Evolutionary conservation across 2,329 filamentous ascomycete genomes (phyloP), one percentile per base, ranked within the genome.

Genomic region (Stachybotrys elegans): DNA sequence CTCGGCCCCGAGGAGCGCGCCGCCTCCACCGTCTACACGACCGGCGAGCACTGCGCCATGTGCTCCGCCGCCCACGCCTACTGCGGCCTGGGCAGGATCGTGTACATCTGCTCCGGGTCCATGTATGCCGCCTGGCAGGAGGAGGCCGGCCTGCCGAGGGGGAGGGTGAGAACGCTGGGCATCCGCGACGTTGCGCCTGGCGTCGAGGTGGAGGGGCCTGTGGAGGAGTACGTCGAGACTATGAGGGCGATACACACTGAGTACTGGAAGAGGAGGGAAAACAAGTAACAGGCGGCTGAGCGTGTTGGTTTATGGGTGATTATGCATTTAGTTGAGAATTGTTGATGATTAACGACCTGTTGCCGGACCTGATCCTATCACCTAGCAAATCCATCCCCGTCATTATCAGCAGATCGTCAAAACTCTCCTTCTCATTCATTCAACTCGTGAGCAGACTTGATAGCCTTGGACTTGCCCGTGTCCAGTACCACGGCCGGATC

Each of bases 401-500:
- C n/a, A n/a, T n/a, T n/a, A n/a, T n/a, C n/a, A n/a, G n/a, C n/a
- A n/a, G n/a, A n/a, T n/a, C n/a, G n/a, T n/a, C n/a, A 12, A 34
- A 34, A 12, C 19, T 16, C n/a, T 12, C n/a, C 31, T 8, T 25
- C 21, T 45, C 50, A 48, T n/a, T n/a, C n/a, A 21, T 69, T 65
- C 36, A 71, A 42, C 51, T 71, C 68, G 27, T 71, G 68, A 5
- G 48, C 58, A 17, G 58, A 47, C 56, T 71, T 71, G 40, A 71
- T 59, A 1, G 65, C 68, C 49, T 69, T 69, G 2, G 63, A 68
- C 48, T 67, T 69, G 3, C 67, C 66, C 0, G 67, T 59, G 31
- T 70, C 68, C 3, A 72, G 38, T 4, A 72, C 57, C 4, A 72
- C 68, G 0, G 69, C 69, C 3, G 69, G 69, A 9, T 72, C 68